A percentile compares a stretch with the other conserved stretches of the same genome.
Conservation (phyloP, 2,329 filamentous ascomycete genomes). For the Paradendryphiella salina region DNA sequence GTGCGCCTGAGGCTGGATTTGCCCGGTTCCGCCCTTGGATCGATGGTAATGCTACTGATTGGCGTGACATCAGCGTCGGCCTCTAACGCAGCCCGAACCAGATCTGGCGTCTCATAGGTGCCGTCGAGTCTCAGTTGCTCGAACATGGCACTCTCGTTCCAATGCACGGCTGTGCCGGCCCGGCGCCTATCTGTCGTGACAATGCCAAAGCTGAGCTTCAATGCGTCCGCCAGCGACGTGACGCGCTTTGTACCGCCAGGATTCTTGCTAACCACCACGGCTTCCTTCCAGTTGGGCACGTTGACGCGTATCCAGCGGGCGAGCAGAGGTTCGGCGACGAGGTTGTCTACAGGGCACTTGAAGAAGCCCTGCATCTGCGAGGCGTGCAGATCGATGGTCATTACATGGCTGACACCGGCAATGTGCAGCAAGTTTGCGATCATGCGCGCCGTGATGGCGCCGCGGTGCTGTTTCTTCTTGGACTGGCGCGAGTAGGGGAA, state of each 20-base stretch:
- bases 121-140: slow-evolving; percentile 51
- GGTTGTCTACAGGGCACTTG: slow-evolving; percentile 94
- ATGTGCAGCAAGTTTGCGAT: slow-evolving; percentile 91
- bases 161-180: slow-evolving; percentile 55
- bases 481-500: slow-evolving; percentile 99
- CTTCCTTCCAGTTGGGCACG: slow-evolving; percentile 82
- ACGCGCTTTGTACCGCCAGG: slow-evolving; percentile 96
- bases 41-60: slow-evolving; percentile 28
- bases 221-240: slow-evolving; percentile 88
- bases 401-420: slow-evolving; percentile 94
- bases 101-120: slow-evolving; percentile 44
- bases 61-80: slow-evolving; percentile 43
- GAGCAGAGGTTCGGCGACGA: slow-evolving; percentile 93
- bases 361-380: slow-evolving; percentile 99
- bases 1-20: slow-evolving; percentile 35
- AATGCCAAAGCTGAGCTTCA: slow-evolving; percentile 97
- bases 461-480: slow-evolving; percentile 97
- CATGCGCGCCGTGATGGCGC: slow-evolving; percentile 96
- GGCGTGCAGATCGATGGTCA: slow-evolving; percentile 92
- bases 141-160: slow-evolving; percentile 79
- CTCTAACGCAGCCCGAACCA: slow-evolving; percentile 38
- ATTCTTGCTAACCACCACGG: slow-evolving; percentile 97
- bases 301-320: slow-evolving; percentile 94
- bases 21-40: slow-evolving; percentile 31
- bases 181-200: slow-evolving; percentile 74